Evolutionary conservation across 257 asterid genomes (phyloP), one percentile per base, ranked within the genome.

Genomic region (Plantago ovata): DNA sequence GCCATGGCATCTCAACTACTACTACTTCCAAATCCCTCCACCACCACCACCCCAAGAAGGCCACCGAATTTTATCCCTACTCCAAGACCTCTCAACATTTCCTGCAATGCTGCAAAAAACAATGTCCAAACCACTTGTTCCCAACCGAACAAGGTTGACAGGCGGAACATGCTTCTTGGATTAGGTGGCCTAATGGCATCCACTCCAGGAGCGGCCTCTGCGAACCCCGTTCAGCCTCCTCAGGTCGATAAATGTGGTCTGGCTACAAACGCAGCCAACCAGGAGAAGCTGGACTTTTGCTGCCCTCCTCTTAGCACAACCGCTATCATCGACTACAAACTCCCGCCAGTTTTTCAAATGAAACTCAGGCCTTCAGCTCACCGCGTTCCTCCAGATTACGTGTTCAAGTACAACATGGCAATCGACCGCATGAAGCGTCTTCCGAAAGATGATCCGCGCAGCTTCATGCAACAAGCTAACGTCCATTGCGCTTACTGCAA

Each of bases 401-500:
- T 65, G 1, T 21, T 2, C 50, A 77, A 77, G 64, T 77, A 65
- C 63, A 63, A 72, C 55, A n/a, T 7, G 7, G 82, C 82, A 1
- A 39, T 72, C 8, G 56, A 72, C 1, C 61, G 51, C 13, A 76
- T 76, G 81, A 63, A 48, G 60, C 15, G 63, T 0, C 78, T 76
- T 2, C 71, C 75, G 9, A 48, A 46, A 2, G 69, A 64, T 38
- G 82, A 76, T 8, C 82, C 82, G 0, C 73, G 82, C 2, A 69
- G 46, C 46, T 69, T 66, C 69, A 53, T 13, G 66, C 63, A 69
- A 16, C 82, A 76, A 38, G 82, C 82, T 3, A 61, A 69, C 33
- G 53, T 76, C 56, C 82, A 76, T 59, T 76, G 82, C 53, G 79
- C 82, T 9, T 76, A 76, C 56, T 76, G 82, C 68, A 72, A 76